phyloP scores from a whole-genome alignment of 129 eudicot genomes.

The Saussurea involucrata region DNA sequence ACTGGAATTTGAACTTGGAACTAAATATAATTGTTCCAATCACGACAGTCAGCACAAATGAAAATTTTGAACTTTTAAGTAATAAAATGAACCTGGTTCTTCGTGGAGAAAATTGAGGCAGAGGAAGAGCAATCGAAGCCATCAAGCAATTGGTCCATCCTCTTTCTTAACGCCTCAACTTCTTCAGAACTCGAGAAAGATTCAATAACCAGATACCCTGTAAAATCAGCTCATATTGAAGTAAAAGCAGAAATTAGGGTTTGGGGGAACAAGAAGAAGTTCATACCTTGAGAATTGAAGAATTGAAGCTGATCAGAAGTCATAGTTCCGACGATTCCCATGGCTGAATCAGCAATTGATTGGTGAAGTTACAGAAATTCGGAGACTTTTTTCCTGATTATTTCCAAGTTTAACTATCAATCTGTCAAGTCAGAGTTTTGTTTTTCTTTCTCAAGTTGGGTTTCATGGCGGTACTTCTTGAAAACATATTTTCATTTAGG shows the following conservation, averaged over 20 bases:
- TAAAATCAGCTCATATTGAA: neutral
- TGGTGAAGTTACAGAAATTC: neutral
- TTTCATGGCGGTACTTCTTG: constrained; percentile 16
- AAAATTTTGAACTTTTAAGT: neutral
- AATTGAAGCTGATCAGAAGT: constrained; percentile 53
- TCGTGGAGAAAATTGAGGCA: constrained; percentile 85
- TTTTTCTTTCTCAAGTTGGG: neutral
- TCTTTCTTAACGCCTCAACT: constrained; percentile 52
- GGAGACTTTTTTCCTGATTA: neutral
- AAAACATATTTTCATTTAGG: neutral
- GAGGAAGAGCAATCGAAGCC: constrained; percentile 64
- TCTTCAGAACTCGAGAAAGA: constrained; percentile 68
- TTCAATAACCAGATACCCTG: constrained; percentile 76
- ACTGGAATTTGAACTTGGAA: neutral
- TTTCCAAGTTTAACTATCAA: neutral
- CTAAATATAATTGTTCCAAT: neutral
- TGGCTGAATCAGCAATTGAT: constrained; percentile 7
- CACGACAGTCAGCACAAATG: neutral
- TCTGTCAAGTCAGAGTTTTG: neutral
- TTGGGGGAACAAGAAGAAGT: neutral
- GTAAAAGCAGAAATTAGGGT: neutral
- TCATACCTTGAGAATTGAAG: constrained; percentile 66
- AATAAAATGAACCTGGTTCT: constrained; percentile 57
- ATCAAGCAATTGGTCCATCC: constrained; percentile 69
- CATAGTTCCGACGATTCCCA: constrained; percentile 59